Conservation (phyloP, 1,284 basidiomycete genomes). For the Stereum hirsutum region DNA sequence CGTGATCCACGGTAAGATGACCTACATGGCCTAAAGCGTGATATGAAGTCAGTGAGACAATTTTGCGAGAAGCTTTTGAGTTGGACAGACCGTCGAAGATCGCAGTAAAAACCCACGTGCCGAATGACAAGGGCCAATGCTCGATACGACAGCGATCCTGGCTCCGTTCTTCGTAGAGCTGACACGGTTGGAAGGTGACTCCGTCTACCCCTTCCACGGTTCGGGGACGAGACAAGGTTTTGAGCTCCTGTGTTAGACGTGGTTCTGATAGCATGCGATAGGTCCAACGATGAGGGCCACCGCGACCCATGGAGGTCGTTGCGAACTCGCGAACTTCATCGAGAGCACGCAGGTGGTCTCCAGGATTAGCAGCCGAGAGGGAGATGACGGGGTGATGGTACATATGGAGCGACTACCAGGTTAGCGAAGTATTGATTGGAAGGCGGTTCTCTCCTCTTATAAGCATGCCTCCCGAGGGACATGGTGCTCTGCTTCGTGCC, state of each 20-base stretch:
- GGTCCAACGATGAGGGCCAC: constrained; percentile 42
- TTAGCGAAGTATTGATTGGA: no score
- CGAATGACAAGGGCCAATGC: constrained; percentile 43
- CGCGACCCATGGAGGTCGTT: constrained; percentile 48
- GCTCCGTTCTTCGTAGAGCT: constrained; percentile 32
- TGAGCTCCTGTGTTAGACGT: constrained; percentile 36
- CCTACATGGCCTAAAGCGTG: constrained; percentile 44
- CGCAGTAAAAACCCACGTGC: constrained; percentile 49
- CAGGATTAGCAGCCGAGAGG: constrained; percentile 33
- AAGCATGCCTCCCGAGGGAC: no score
- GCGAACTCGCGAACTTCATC: constrained; percentile 42
- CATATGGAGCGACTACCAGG: no score
- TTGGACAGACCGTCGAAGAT: constrained; percentile 46
- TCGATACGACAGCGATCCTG: constrained; percentile 49
- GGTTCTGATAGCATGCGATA: constrained; percentile 44
- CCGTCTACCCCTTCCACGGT: constrained; percentile 33
- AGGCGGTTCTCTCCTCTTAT: no score
- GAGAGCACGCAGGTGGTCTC: constrained; percentile 38
- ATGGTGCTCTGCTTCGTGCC: no score
- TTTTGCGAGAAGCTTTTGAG: background rate
- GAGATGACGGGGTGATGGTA: constrained; percentile 26
- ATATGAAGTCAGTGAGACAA: constrained; percentile 3
- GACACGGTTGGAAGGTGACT: constrained; percentile 53
- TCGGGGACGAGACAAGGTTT: constrained; percentile 24
- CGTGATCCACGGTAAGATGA: constrained; percentile 48